Percentiles rank a stretch among this genome's conserved stretches.
phyloP scores from a whole-genome alignment of 2,329 filamentous ascomycete genomes.

The Diaporthe citriasiana region DNA sequence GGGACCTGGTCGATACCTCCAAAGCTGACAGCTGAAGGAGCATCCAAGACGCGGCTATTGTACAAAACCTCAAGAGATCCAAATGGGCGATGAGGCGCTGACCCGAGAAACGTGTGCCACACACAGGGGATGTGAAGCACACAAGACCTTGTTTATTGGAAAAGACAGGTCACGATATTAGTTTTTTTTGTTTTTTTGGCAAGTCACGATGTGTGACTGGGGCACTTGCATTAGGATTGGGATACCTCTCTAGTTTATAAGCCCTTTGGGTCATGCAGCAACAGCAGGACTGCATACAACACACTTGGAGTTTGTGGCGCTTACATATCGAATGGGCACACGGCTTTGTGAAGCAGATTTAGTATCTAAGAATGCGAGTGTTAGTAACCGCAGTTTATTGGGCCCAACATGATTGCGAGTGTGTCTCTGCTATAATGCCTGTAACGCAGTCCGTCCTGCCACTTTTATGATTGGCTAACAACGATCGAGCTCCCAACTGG shows the following conservation, averaged over 20 bases:
- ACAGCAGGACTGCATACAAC: constrained; percentile 2
- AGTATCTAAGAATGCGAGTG: not conserved
- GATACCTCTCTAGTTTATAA: constrained; percentile 11
- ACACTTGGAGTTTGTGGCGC: constrained; percentile 26
- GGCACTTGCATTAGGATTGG: constrained; percentile 27
- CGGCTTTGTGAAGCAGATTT: constrained; percentile 4
- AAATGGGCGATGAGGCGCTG: not conserved
- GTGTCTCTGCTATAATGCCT: no score
- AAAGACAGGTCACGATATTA: not conserved
- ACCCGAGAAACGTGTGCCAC: not conserved
- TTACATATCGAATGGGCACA: constrained; percentile 3
- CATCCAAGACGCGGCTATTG: not conserved
- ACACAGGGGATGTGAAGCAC: not conserved
- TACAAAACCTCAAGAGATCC: not conserved
- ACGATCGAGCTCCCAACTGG: not conserved
- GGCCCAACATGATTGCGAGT: not conserved
- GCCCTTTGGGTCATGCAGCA: constrained; percentile 1
- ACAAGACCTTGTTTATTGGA: not conserved
- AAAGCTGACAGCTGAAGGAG: constrained; percentile 14
- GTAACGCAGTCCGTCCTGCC: no score
- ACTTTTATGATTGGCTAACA: not conserved
- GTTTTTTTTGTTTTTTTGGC: not conserved
- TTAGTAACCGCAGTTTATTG: not conserved
- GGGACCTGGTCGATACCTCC: constrained; percentile 7
- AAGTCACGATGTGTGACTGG: not conserved